Evolutionary conservation across 208 protist genomes (phyloP), one percentile per base, ranked within the genome.

Genomic region (Trypanosoma cruzi): DNA sequence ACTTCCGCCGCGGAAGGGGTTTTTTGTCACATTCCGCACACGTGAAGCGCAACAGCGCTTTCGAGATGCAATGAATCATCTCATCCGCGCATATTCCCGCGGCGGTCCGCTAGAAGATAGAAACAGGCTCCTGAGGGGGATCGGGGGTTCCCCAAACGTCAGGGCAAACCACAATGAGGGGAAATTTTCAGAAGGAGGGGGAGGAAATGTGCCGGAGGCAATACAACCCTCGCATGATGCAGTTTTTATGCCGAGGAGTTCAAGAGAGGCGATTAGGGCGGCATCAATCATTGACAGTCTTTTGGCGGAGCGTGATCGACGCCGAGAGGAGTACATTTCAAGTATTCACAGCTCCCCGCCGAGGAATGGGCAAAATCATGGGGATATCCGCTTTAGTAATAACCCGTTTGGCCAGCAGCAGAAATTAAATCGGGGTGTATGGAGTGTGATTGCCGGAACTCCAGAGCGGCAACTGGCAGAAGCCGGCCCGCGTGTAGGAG

Each of bases 21-120:
- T 71, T 22, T 71, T 71, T 55, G 58, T 71, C 18, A 71, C 66
- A 44, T 71, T 71, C 44, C 55, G 57, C 18, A 59, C 56, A 6
- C 14, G 10, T 22, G 56, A 22, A 0, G 54, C 42, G 0, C 56
- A 58, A 26, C 24, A 62, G 34, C 66, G 36, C 24, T 71, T 71
- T 71, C 66, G 24, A 8, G 32, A 37, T 7, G 57, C 56, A 1
- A 18, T 71, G 0, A 8, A 64, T n/a, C 7, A 53, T 8, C 3
- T 36, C 20, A 52, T 70, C 44, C 29, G 34, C 31, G n/a, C 29
- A 7, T n/a, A 32, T 29, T 31, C 10, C 28, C 1, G 14, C 26
- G 20, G 37, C 34, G 22, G 29, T 3, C 22, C 31, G 55, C 31
- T 28, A 0, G 22, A 63, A 20, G 40, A 24, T 7, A 26, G 26